Base-by-base conservation (phyloP, 805 yeast species). In the Saccharomycopsis schoenii region DNA sequence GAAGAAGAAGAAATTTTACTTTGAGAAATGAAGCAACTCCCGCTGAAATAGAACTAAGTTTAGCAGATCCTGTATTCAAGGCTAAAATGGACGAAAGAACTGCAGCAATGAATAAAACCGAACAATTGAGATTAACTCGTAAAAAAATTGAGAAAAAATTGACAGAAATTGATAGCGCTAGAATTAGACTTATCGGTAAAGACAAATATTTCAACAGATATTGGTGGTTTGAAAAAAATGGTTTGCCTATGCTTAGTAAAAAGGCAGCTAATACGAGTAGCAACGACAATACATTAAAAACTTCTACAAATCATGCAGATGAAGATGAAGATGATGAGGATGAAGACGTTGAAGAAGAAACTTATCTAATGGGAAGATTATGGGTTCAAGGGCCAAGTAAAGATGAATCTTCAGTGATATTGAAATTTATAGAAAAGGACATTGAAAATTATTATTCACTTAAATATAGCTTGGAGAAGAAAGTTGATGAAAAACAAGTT, bases 151-250 rank as follows among this genome's bases (percentile, higher is more conserved):
- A 89, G 67, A 78, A 76, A 62, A 77, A 82, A 61, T 74, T 94
- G 25, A 79, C 79, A 55, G 90, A 85, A 66, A 74, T 83, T 57
- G 97, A 92, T 68, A 78, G 86, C 62, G 97, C 90, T 69, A 74
- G 98, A 61, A 78, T 91, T 56, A 81, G 81, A 60, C 77, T 83
- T 37, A 74, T 94, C 34, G 99, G 99, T 1, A 80, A 84, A 62
- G 99, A 94, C 71, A 76, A 96, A 58, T 81, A 82, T 62, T 91
- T 77, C 71, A 94, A 94, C 74, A 77, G 92, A 65, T 94, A 93
- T 71, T 94, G 96, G 96, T 94, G 97, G 97, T 84, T 91, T 69
- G 98, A 93, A 68, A 78, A 79, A 64, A 86, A 87, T 68, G 99
- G 98, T 0, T 76, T 90, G 56, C 89, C 91, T 3, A 76, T 77